Conservation (phyloP, 2,329 filamentous ascomycete genomes). For the Hypoxylon sp. region DNA sequence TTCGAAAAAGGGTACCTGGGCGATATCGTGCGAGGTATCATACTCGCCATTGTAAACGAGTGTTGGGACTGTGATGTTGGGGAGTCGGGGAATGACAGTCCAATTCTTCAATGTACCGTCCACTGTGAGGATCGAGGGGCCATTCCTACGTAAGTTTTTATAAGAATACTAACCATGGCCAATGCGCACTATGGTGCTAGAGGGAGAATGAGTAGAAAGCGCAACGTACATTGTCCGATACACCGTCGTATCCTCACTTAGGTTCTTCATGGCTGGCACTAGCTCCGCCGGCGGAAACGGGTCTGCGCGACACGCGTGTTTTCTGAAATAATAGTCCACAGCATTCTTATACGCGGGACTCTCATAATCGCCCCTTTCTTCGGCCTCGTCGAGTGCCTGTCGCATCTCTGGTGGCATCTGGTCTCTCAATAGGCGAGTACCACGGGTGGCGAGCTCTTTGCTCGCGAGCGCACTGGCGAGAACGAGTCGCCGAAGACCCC, state of each 20-base stretch:
- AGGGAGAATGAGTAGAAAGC: neutral
- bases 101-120: slow-evolving; percentile 29
- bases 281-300: slow-evolving; percentile 23
- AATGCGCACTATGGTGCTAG: neutral
- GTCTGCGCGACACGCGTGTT: slow-evolving; percentile 28
- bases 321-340: slow-evolving; percentile 16
- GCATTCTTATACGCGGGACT: slow-evolving; percentile 23
- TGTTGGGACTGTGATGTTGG: slow-evolving; percentile 33
- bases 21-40: slow-evolving; percentile 39
- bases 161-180: neutral
- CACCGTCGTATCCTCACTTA: slow-evolving; percentile 28
- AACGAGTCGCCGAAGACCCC: slow-evolving; percentile 23
- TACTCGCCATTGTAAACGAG: slow-evolving; percentile 40
- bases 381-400: slow-evolving; percentile 15
- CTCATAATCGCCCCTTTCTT: slow-evolving; percentile 26
- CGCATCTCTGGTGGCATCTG: slow-evolving; percentile 27
- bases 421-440: slow-evolving; percentile 6
- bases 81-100: slow-evolving; percentile 32
- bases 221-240: slow-evolving; percentile 35
- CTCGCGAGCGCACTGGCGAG: slow-evolving; percentile 31
- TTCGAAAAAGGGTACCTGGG: slow-evolving; percentile 38
- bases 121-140: slow-evolving; percentile 27
- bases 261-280: slow-evolving; percentile 16
- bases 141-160: slow-evolving; percentile 28
- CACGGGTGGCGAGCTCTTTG: slow-evolving; percentile 15